A percentile compares a stretch with the other conserved stretches of the same genome.
phyloP scores from a whole-genome alignment of 192 early-diverging fungal genomes.

The Jimgerdemannia lactiflua region DNA sequence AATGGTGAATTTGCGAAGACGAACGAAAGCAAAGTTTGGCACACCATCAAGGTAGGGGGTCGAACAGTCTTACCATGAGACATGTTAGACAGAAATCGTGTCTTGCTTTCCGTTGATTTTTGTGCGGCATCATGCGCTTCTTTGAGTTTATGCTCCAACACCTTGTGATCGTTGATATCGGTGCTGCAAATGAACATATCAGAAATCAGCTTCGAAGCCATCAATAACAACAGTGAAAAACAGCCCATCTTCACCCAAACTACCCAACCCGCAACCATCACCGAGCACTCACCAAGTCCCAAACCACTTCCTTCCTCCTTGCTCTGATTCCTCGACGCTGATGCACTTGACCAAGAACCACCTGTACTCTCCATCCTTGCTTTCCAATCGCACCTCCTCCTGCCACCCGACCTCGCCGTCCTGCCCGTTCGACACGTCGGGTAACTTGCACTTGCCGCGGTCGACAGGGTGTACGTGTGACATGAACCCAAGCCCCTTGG shows the following conservation, averaged over 20 bases:
- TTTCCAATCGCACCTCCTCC: slow-evolving; percentile 40
- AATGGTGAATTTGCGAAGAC: neutral
- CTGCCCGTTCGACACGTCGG: slow-evolving; percentile 27
- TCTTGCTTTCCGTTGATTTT: slow-evolving; percentile 60
- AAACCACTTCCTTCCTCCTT: slow-evolving; percentile 48
- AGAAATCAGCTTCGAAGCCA: neutral
- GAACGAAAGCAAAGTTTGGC: neutral
- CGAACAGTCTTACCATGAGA: slow-evolving; percentile 41
- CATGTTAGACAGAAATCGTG: slow-evolving; percentile 59
- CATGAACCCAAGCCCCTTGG: slow-evolving; percentile 51
- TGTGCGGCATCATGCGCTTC: slow-evolving; percentile 58
- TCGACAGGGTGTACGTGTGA: slow-evolving; percentile 53
- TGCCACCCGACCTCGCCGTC: slow-evolving; percentile 39
- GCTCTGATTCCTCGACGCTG: slow-evolving; percentile 44
- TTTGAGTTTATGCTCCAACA: slow-evolving; percentile 52
- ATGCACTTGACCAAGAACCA: slow-evolving; percentile 60
- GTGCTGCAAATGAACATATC: slow-evolving; percentile 28
- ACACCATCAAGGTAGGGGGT: neutral
- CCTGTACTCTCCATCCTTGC: slow-evolving; percentile 39
- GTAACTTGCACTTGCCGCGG: slow-evolving; percentile 39
- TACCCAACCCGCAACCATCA: neutral
- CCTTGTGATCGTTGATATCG: slow-evolving; percentile 59
- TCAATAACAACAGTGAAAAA: too few relatives aligned
- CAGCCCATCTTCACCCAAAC: too few relatives aligned
- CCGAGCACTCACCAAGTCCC: slow-evolving; percentile 44